Evolutionary conservation across 805 yeast species (phyloP).

Genomic region (Ogataea allantospora): DNA sequence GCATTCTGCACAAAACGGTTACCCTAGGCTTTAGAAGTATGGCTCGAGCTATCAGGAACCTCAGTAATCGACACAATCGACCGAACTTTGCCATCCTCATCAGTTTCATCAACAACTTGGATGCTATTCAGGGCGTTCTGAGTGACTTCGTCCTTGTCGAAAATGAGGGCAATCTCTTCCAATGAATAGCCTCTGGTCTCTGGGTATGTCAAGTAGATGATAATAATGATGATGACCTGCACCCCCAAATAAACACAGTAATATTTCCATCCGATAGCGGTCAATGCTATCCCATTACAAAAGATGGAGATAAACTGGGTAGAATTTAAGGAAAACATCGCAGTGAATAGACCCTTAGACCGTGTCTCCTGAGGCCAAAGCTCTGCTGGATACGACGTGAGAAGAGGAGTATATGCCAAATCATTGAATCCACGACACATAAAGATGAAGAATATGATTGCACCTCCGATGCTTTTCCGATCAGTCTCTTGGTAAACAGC

Average conservation of each 20-base stretch:
- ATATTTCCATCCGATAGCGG: conserved; percentile 36
- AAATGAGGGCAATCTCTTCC: conserved; percentile 56
- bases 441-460: conserved; percentile 53
- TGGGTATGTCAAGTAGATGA: conserved; percentile 44
- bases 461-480: conserved; percentile 42
- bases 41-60: conserved; percentile 1
- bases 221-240: conserved; percentile 20
- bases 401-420: conserved; percentile 45
- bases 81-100: conserved; percentile 4
- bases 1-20: too few relatives aligned
- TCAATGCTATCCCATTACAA: conserved; percentile 37
- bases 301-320: conserved; percentile 33
- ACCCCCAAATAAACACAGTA: conserved; percentile 36
- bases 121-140: conserved; percentile 10
- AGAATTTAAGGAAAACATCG: conserved; percentile 16
- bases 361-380: conserved; percentile 30
- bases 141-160: conserved; percentile 42
- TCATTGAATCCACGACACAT: conserved; percentile 42
- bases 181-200: conserved; percentile 64
- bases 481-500: conserved; percentile 44
- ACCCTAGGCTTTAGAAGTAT: too few relatives aligned
- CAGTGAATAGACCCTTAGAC: conserved; percentile 19
- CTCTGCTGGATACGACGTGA: conserved; percentile 47
- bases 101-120: conserved; percentile 1
- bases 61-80: conserved; percentile 7